Conservation (phyloP, 2,329 filamentous ascomycete genomes). For the Fusarium sp. region DNA sequence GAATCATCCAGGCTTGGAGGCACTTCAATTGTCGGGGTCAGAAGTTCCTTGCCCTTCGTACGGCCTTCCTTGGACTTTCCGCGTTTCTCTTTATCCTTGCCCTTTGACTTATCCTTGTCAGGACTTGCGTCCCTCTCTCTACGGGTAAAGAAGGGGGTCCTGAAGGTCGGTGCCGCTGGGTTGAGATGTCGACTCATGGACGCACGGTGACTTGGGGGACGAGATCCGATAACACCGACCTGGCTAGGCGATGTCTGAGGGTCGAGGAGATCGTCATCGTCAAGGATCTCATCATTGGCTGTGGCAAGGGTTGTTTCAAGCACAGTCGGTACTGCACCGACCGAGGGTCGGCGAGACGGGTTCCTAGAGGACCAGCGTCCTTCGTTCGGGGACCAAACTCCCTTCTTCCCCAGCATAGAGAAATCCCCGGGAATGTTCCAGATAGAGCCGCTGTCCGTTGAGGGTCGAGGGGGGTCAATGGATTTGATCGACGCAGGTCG, state of each 20-base stretch:
- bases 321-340: constrained; percentile 76
- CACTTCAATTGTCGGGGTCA: constrained; percentile 51
- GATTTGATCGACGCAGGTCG: constrained; percentile 75
- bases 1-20: constrained; percentile 55
- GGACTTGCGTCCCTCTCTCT: constrained; percentile 48
- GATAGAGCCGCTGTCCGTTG: constrained; percentile 79
- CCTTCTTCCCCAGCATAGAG: constrained; percentile 59
- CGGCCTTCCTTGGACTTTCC: constrained; percentile 48
- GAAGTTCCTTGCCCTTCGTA: constrained; percentile 49
- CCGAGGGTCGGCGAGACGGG: constrained; percentile 80
- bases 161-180: constrained; percentile 88
- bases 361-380: constrained; percentile 66
- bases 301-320: constrained; percentile 68
- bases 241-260: constrained; percentile 63
- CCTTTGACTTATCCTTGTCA: constrained; percentile 38
- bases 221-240: constrained; percentile 81
- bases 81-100: constrained; percentile 47
- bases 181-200: constrained; percentile 74
- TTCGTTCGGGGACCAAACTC: constrained; percentile 72
- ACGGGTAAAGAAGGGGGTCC: constrained; percentile 69
- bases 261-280: constrained; percentile 63
- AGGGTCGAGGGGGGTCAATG: constrained; percentile 76
- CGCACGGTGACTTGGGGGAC: constrained; percentile 59
- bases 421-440: constrained; percentile 67
- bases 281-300: constrained; percentile 70